Evolutionary conservation across 2,329 filamentous ascomycete species (phyloP).

Genomic region (Arthrobotrys musiformis): DNA sequence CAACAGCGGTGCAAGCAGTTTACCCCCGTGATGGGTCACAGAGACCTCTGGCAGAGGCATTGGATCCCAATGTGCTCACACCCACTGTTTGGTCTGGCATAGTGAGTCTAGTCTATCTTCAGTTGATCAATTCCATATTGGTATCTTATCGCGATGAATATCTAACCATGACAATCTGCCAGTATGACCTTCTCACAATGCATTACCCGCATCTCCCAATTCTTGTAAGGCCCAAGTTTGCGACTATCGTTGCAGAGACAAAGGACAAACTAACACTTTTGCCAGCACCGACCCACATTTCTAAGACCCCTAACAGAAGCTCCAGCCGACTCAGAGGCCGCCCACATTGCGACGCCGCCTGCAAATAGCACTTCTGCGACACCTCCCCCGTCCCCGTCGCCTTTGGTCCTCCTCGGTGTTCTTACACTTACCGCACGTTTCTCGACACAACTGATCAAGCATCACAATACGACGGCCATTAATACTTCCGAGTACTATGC

Average conservation of each 20-base stretch:
- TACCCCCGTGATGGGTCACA: slow-evolving; percentile 50
- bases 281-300: slow-evolving; percentile 61
- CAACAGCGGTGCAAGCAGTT: slow-evolving; percentile 14
- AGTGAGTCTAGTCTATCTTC: slow-evolving; percentile 59
- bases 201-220: slow-evolving; percentile 80
- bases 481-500: slow-evolving; percentile 58
- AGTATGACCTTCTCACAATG: slow-evolving; percentile 75
- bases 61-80: slow-evolving; percentile 73
- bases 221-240: slow-evolving; percentile 66
- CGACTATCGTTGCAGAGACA: slow-evolving; percentile 59
- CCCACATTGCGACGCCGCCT: slow-evolving; percentile 50
- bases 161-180: not conserved
- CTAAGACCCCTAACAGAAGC: slow-evolving; percentile 60
- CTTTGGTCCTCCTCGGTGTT: slow-evolving; percentile 72
- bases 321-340: slow-evolving; percentile 35
- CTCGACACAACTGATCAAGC: slow-evolving; percentile 71
- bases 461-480: slow-evolving; percentile 62
- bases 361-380: slow-evolving; percentile 50
- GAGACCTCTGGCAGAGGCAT: slow-evolving; percentile 65
- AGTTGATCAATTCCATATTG: not conserved
- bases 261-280: slow-evolving; percentile 57
- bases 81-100: slow-evolving; percentile 75
- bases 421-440: slow-evolving; percentile 77
- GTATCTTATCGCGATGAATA: not conserved
- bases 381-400: slow-evolving; percentile 45